These are phyloP conservation scores for Tremellales sp. DNA, from an alignment of 1,284 basidiomycete species.

Conservation along the genomic window DNA sequence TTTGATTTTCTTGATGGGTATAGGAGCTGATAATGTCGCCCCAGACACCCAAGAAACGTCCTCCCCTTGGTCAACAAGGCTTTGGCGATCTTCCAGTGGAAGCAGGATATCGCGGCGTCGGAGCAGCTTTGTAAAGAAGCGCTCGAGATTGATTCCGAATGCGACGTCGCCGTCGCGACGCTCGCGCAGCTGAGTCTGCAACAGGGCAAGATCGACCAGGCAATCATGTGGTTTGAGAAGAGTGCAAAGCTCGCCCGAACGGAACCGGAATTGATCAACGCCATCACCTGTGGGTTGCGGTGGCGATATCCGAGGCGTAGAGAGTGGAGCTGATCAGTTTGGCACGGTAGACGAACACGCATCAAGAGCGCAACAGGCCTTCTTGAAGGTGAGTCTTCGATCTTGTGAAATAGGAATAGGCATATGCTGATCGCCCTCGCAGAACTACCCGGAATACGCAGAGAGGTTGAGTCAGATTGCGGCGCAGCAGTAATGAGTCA, in stretches of 20 bases:
- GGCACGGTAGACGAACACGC: constrained; percentile 55
- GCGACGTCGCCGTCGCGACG: constrained; percentile 94
- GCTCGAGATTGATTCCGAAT: constrained; percentile 80
- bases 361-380: constrained; percentile 72
- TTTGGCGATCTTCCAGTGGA: constrained; percentile 91
- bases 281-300: constrained; percentile 75
- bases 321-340: neutral
- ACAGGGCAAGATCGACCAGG: constrained; percentile 82
- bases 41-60: constrained; percentile 66
- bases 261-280: constrained; percentile 83
- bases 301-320: neutral
- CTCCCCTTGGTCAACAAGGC: constrained; percentile 97
- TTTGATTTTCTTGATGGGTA: constrained; percentile 1
- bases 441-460: constrained; percentile 74
- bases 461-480: constrained; percentile 49
- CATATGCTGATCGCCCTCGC: neutral
- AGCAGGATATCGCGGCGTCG: constrained; percentile 78
- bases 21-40: constrained; percentile 35
- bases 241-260: constrained; percentile 84
- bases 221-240: constrained; percentile 81
- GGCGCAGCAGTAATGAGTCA: constrained; percentile 27
- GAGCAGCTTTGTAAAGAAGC: constrained; percentile 86
- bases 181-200: constrained; percentile 91
- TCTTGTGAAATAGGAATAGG: neutral
- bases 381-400: constrained; percentile 54